phyloP scores from a whole-genome alignment of 345 rosid species.

The Populus nigra region DNA sequence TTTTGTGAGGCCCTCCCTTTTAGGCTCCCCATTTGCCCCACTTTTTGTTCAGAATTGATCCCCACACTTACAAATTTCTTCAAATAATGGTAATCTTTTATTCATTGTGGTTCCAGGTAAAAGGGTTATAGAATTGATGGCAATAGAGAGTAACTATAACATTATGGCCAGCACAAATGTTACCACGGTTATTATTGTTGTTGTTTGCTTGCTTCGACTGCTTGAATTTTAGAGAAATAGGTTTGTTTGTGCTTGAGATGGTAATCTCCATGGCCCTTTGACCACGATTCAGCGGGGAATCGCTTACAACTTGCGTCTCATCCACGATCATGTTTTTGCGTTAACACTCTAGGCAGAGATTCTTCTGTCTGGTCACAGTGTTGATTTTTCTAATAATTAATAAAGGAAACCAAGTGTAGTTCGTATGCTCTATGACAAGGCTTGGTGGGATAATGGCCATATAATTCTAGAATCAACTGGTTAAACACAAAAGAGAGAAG shows the following conservation, averaged over 20 bases:
- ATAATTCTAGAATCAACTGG: constrained; percentile 2
- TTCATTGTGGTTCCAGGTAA: too few species aligned
- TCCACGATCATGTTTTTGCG: constrained; percentile 25
- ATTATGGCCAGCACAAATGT: too few species aligned
- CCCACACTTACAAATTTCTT: neutral
- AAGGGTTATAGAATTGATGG: too few species aligned
- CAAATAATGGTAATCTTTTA: too few species aligned
- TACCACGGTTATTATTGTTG: neutral
- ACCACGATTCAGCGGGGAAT: neutral
- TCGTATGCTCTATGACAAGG: neutral
- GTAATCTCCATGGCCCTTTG: neutral
- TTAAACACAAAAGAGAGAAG: neutral
- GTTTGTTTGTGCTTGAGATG: constrained; percentile 10
- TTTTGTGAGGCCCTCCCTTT: constrained; percentile 10
- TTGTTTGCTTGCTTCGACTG: neutral
- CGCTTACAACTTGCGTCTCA: constrained; percentile 22
- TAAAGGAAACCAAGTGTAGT: too few species aligned
- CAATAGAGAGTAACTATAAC: too few species aligned
- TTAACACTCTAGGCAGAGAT: constrained; percentile 39
- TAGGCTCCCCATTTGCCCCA: constrained; percentile 11
- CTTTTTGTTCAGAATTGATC: neutral
- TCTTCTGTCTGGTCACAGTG: constrained; percentile 23
- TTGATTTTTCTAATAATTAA: neutral
- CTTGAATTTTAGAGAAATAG: neutral
- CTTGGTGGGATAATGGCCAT: neutral